A percentile compares a stretch with the other conserved stretches of the same genome.
phyloP scores from a whole-genome alignment of 2,329 filamentous ascomycete genomes.

The Exophiala aquamarina region DNA sequence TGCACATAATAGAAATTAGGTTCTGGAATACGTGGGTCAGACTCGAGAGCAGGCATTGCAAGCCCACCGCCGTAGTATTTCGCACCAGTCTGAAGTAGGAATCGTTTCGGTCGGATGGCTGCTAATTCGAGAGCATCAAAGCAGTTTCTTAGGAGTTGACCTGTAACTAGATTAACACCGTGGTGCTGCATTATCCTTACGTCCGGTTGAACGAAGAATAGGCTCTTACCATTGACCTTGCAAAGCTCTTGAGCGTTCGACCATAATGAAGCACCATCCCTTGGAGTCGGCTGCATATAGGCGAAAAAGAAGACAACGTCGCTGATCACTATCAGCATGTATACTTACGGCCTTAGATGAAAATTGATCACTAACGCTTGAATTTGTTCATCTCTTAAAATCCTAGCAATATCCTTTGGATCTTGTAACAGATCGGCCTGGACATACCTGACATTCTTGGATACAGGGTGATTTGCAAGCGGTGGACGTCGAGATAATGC shows the following conservation, averaged over 20 bases:
- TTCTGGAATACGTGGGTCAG: slow-evolving; percentile 42
- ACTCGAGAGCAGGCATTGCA: slow-evolving; percentile 44
- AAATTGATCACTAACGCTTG: slow-evolving; percentile 21
- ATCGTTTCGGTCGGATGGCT: slow-evolving; percentile 43
- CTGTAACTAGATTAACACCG: background rate
- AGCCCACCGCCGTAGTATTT: slow-evolving; percentile 53
- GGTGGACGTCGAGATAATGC: slow-evolving; percentile 48
- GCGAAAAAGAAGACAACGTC: slow-evolving; percentile 55
- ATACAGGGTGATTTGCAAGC: slow-evolving; percentile 5
- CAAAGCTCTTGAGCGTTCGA: slow-evolving; percentile 50
- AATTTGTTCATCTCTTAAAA: slow-evolving; percentile 26
- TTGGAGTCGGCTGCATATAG: slow-evolving; percentile 51
- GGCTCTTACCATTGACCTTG: slow-evolving; percentile 39
- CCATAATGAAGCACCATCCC: slow-evolving; percentile 42
- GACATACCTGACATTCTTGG: slow-evolving; percentile 40
- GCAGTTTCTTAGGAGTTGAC: slow-evolving; percentile 44
- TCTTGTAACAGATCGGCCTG: slow-evolving; percentile 34
- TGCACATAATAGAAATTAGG: slow-evolving; percentile 57
- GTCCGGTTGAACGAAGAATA: background rate
- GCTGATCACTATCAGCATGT: background rate
- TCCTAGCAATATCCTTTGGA: slow-evolving; percentile 28
- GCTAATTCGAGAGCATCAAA: slow-evolving; percentile 42
- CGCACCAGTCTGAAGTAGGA: slow-evolving; percentile 51
- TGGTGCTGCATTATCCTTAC: background rate
- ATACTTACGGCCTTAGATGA: no score